Base-by-base conservation (phyloP, 129 eudicot genomes). In the Chrysanthemum lavandulifolium region DNA sequence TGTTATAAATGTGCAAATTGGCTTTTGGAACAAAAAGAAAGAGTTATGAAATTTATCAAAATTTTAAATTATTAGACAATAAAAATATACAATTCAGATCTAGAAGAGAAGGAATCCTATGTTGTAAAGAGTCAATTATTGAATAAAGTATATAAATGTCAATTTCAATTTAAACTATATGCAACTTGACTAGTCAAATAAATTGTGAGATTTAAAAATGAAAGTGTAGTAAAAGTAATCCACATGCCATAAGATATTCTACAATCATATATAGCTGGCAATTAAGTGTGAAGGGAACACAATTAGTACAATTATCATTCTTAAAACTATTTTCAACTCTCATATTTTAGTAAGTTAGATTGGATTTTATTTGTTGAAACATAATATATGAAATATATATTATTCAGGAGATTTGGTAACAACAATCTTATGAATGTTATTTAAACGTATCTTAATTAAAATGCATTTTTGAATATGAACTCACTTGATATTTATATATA, bases 241-340 rank as follows among this genome's bases (percentile, higher is more conserved):
- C 65, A 72, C 67, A 72, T 72, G 76, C 56, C 54, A 57, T 73
- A 33, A 50, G 19, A 64, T 53, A 36, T 52, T 36, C 27, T 36
- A 53, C 72, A 64, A 64, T 64, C 72, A 61, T 53, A 64, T 61
- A 12, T 63, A 74, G 71, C 56, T 64, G 65, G 64, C 78, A 33
- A 10, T 61, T 16, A 51, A 62, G 70, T 62, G 70, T 60, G 63
- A 62, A 33, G 72, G 67, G 71, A 40, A 73, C 52, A 62, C 52
- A 40, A 62, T 62, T 15, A 63, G 53, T 40, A 36, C 65, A 64
- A 13, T 52, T 36, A 18, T 27, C 6, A 61, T 0, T 65, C 51
- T 61, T 25, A 49, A 25, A 27, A 61, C 47, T 8, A 40, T 40
- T 40, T 40, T 40, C 47, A 40, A 40, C 47, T 40, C 47, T 7